Percentiles rank a stretch among this genome's conserved stretches.
These are phyloP conservation scores for Penicillium robsamsonii DNA, from an alignment of 495 filamentous ascomycete genomes.

Conservation along the genomic window DNA sequence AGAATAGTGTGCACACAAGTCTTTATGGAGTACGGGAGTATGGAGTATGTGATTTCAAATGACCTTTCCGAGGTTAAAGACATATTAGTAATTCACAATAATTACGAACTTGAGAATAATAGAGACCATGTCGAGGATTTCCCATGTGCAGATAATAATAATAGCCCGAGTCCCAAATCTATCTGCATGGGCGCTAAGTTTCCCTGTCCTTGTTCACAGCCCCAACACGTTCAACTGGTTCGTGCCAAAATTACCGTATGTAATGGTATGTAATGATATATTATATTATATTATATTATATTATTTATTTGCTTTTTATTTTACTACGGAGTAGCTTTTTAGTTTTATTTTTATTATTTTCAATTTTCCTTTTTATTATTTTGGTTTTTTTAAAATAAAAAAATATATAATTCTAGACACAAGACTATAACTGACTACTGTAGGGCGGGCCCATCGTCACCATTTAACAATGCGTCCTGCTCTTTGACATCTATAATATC, in stretches of 20 bases:
- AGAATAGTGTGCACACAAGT: not conserved
- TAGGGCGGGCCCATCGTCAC: constrained; percentile 17
- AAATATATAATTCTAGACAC: constrained; percentile 16
- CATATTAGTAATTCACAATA: not conserved
- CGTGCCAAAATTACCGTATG: constrained; percentile 12
- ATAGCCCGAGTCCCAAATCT: constrained; percentile 7
- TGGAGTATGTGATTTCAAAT: not conserved
- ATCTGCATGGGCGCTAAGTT: constrained; percentile 8
- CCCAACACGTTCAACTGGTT: constrained; percentile 7
- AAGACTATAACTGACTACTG: constrained; percentile 14
- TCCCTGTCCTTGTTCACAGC: constrained; percentile 10
- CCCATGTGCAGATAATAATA: constrained; percentile 2
- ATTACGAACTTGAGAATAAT: not conserved
- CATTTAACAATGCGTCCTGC: constrained; percentile 10
- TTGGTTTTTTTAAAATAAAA: constrained; percentile 6
- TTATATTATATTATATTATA: constrained; percentile 7
- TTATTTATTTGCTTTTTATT: constrained; percentile 12
- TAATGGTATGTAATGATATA: constrained; percentile 4
- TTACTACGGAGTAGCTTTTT: not conserved
- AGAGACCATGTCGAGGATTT: constrained; percentile 1
- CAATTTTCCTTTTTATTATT: constrained; percentile 11
- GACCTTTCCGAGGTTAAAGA: not conserved
- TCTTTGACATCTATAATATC: constrained; percentile 28
- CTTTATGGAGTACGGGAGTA: not conserved
- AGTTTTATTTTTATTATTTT: constrained; percentile 15